Evolutionary conservation across 2,329 filamentous ascomycete genomes (phyloP).

Genomic region (Colletotrichum tabaci): DNA sequence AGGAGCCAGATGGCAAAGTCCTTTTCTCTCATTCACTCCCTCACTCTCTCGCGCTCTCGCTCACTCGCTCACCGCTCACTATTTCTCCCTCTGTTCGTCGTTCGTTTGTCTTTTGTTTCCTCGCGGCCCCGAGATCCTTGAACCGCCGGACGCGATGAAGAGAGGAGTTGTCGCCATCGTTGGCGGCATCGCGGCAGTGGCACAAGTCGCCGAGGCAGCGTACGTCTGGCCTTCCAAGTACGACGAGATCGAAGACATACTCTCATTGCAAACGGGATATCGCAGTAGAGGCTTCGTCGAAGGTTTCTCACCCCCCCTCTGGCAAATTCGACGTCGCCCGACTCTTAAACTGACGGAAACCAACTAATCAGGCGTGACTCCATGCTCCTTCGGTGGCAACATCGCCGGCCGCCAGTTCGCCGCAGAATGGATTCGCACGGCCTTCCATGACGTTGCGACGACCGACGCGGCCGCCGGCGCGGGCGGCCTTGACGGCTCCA

Average conservation of each 20-base stretch:
- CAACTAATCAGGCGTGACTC: constrained; percentile 27
- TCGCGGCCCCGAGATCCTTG: no score
- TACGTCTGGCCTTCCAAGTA: constrained; percentile 45
- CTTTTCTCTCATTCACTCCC: neutral
- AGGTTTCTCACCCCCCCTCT: constrained; percentile 32
- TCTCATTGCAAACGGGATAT: constrained; percentile 45
- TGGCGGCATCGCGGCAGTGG: constrained; percentile 5
- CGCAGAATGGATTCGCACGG: constrained; percentile 52
- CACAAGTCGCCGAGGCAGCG: constrained; percentile 11
- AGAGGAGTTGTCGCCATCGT: neutral
- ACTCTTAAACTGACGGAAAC: neutral
- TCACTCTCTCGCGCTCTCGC: no score
- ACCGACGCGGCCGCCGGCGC: constrained; percentile 46
- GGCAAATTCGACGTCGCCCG: neutral
- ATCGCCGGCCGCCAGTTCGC: constrained; percentile 46
- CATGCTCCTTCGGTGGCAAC: constrained; percentile 45
- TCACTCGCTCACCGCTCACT: no score
- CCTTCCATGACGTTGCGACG: constrained; percentile 51
- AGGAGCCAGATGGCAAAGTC: neutral
- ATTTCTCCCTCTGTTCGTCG: neutral
- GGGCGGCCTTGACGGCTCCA: constrained; percentile 51
- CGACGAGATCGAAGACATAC: constrained; percentile 45
- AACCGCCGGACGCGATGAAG: constrained; percentile 5
- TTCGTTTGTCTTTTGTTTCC: neutral
- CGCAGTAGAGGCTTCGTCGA: constrained; percentile 44